Evolutionary conservation across 2,329 filamentous ascomycete genomes (phyloP).

Genomic region (Colletotrichum agaves): DNA sequence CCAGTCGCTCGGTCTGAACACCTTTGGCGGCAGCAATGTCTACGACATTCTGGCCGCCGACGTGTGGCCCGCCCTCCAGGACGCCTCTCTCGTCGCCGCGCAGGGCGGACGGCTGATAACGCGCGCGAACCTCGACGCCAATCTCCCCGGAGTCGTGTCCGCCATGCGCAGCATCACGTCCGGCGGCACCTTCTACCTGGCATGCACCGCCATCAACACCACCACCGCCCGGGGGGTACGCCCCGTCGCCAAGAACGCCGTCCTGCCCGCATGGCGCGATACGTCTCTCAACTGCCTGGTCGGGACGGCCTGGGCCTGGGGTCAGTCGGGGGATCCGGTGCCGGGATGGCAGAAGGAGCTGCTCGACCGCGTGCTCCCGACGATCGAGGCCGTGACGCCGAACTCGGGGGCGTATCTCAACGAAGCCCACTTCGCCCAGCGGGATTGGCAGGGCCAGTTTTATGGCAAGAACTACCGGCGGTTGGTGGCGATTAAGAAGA

Average conservation of each 20-base stretch:
- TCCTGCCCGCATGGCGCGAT: slow-evolving; percentile 58
- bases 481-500: slow-evolving; percentile 43
- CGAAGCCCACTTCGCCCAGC: slow-evolving; percentile 46
- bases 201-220: slow-evolving; percentile 41
- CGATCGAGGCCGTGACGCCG: slow-evolving; percentile 43
- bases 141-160: background rate
- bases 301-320: slow-evolving; percentile 12
- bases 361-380: slow-evolving; percentile 44
- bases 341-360: slow-evolving; percentile 37
- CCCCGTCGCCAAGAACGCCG: slow-evolving; percentile 45
- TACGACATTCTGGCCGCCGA: background rate
- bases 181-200: background rate
- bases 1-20: background rate
- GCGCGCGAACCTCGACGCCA: background rate
- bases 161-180: background rate
- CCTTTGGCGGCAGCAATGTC: background rate
- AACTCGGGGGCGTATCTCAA: slow-evolving; percentile 43
- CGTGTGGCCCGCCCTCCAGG: background rate
- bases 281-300: slow-evolving; percentile 48
- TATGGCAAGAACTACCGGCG: slow-evolving; percentile 44
- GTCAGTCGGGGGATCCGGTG: background rate
- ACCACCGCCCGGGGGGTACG: slow-evolving; percentile 38
- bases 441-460: slow-evolving; percentile 44
- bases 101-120: background rate
- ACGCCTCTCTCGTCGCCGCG: background rate